Evolutionary conservation across 305 asterid genomes (phyloP).

Genomic region (Ilex paraguariensis): DNA sequence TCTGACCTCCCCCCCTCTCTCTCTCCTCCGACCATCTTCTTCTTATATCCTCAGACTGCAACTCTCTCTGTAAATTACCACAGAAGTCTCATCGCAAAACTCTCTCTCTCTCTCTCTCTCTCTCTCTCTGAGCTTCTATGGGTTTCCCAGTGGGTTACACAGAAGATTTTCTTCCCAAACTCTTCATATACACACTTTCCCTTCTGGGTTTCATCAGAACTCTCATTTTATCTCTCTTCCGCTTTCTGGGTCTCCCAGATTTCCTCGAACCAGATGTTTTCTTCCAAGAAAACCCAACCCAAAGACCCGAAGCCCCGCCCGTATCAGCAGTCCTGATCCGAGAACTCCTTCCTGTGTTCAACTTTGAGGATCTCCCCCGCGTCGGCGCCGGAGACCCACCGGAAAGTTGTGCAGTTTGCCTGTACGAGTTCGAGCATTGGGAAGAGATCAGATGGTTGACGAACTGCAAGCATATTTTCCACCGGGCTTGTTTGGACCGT

Average conservation of each 20-base stretch:
- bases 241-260: slow-evolving; percentile 16
- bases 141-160: slow-evolving; percentile 21
- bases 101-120: not conserved
- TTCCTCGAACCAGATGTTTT: slow-evolving; percentile 9
- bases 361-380: not conserved
- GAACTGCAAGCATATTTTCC: slow-evolving; percentile 30
- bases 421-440: slow-evolving; percentile 13
- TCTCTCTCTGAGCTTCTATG: slow-evolving; percentile 8
- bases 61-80: too few relatives aligned
- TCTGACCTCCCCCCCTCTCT: not conserved
- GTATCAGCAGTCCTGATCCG: slow-evolving; percentile 1
- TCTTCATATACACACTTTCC: slow-evolving; percentile 10
- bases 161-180: slow-evolving; percentile 18
- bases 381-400: not conserved
- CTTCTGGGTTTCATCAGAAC: slow-evolving; percentile 12
- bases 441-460: slow-evolving; percentile 20
- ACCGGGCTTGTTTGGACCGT: slow-evolving; percentile 25
- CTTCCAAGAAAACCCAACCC: slow-evolving; percentile 11
- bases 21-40: not conserved
- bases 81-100: too few relatives aligned
- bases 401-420: slow-evolving; percentile 23
- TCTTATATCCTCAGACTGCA: too few relatives aligned
- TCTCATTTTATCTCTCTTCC: slow-evolving; percentile 8
- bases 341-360: slow-evolving; percentile 7
- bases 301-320: not conserved